phyloP scores from a whole-genome alignment of 257 asterid species.

The Buddleja alternifolia region DNA sequence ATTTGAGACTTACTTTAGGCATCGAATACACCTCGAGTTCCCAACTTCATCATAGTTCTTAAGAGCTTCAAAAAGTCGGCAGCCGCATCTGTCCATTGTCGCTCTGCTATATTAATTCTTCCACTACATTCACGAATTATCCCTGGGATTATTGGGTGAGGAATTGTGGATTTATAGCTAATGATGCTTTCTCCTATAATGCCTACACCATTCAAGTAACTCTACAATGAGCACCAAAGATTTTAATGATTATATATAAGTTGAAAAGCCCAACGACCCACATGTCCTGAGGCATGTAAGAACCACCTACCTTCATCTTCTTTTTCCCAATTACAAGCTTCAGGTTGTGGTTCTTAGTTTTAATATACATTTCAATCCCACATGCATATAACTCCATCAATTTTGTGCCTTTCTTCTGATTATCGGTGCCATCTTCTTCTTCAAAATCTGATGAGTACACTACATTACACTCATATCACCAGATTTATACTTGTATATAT shows the following conservation, averaged over 20 bases:
- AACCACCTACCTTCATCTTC: too few species aligned
- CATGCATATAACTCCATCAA: conserved; percentile 70
- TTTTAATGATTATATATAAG: background rate
- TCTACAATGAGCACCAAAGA: background rate
- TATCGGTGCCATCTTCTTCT: conserved; percentile 71
- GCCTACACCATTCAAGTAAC: too few species aligned
- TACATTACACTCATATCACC: background rate
- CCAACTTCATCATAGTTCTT: conserved; percentile 75
- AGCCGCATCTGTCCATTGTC: too few species aligned
- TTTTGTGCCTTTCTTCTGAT: conserved; percentile 73
- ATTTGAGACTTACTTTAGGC: conserved; percentile 53
- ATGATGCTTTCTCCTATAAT: conserved; percentile 56
- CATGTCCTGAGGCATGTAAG: background rate
- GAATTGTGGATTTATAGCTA: conserved; percentile 69
- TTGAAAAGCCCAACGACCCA: too few species aligned
- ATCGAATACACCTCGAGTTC: conserved; percentile 63
- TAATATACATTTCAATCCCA: conserved; percentile 74
- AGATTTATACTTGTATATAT: conserved; percentile 9
- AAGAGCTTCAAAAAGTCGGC: conserved; percentile 73
- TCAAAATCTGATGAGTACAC: conserved; percentile 47
- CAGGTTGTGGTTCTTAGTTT: conserved; percentile 67
- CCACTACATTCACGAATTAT: conserved; percentile 80
- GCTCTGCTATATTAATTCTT: conserved; percentile 72
- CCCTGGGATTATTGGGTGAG: conserved; percentile 76
- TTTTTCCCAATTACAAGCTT: conserved; percentile 44